These are phyloP conservation scores for Thymus mandschuricus DNA, from an alignment of 257 asterid genomes.

Conservation along the genomic window DNA sequence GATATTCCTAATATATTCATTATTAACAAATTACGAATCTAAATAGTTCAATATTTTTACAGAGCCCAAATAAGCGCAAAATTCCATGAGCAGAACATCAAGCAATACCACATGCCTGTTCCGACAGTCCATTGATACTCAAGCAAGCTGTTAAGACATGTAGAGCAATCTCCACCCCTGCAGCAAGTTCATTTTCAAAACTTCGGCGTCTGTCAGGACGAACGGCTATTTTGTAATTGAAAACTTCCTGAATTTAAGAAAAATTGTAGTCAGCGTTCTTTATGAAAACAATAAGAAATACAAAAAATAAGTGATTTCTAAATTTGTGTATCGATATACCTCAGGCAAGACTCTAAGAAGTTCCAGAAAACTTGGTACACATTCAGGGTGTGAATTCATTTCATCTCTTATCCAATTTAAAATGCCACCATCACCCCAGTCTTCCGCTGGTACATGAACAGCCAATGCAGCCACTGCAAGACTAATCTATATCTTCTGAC, in stretches of 20 bases:
- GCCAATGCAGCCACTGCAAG: constrained; percentile 99
- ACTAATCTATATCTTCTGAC: constrained; percentile 74
- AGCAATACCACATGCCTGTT: constrained; percentile 65
- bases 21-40: constrained; percentile 23
- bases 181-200: constrained; percentile 87
- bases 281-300: constrained; percentile 9
- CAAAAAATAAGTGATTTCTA: background rate
- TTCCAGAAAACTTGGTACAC: constrained; percentile 90
- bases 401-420: constrained; percentile 85
- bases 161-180: constrained; percentile 77
- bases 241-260: constrained; percentile 72
- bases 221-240: constrained; percentile 93
- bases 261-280: constrained; percentile 23
- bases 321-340: constrained; percentile 50
- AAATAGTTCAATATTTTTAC: constrained; percentile 1
- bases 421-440: constrained; percentile 98
- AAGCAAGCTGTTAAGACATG: constrained; percentile 87
- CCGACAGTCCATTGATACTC: constrained; percentile 71
- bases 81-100: constrained; percentile 8
- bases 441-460: constrained; percentile 90
- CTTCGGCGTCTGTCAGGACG: constrained; percentile 98
- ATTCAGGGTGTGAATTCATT: constrained; percentile 93
- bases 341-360: constrained; percentile 96
- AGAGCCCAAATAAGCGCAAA: constrained; percentile 6
- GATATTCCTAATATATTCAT: background rate